Evolutionary conservation across 768 basidiomycete species (phyloP), one percentile per base, ranked within the genome.

Genomic region (Termitomyces sp.): DNA sequence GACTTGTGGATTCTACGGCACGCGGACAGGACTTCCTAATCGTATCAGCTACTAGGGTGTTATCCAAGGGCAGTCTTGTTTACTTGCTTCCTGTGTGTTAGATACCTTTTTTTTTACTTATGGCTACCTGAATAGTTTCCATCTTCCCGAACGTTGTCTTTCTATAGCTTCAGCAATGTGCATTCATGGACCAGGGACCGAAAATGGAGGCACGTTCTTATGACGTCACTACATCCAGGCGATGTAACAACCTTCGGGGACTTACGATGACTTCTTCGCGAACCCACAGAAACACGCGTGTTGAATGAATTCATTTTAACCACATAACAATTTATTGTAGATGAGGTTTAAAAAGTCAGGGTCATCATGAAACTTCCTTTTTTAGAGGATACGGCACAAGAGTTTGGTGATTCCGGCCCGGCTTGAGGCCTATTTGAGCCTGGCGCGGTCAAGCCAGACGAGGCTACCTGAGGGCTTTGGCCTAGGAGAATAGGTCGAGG

Each of bases 11-110:
- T 22, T 41, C 27, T 44, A 18, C 15, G 24, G 50, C 34, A 18
- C 54, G 48, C 18, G 54, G 37, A 48, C 37, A 59, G 54, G 58
- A 62, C 45, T 54, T 56, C 34, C 31, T 36, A 53, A 47, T 27
- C 24, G 22, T 30, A 30, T 47, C 18, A 20, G 34, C 27, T 55
- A 44, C 46, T 58, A 27, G 36, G 50, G 47, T 59, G 41, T 46
- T 30, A 31, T 46, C n/a, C 44, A 54, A 11, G 41, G 47, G 57
- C n/a, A 30, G 27, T 34, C 24, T 39, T 50, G 48, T 47, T 44
- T 33, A 46, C 33, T 30, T 52, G 50, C 33, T 20, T 42, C 41
- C 6, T 58, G 36, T 58, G 58, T 49, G 49, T 16, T 54, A 41
- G 39, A 54, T 54, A 39, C 37, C 37, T 39, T 53, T 52, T 50